Percentiles rank a stretch among this genome's conserved stretches.
These are phyloP conservation scores for Rhizomucor pusillus DNA, from an alignment of 371 early-diverging fungal species.

Conservation along the genomic window DNA sequence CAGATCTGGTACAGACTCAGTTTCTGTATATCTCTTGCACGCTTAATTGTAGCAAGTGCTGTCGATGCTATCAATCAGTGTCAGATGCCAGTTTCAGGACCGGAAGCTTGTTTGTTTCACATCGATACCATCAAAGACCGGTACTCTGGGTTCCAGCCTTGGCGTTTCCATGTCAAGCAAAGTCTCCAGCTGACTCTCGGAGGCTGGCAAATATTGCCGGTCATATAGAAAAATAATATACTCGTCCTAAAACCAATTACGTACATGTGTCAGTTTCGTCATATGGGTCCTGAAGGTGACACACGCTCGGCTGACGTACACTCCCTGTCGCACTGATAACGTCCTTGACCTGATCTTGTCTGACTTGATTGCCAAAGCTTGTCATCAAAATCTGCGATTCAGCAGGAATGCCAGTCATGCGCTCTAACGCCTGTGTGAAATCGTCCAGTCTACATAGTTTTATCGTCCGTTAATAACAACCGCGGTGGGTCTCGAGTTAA, in stretches of 20 bases:
- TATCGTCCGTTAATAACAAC: neutral
- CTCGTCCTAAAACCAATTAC: constrained; percentile 26
- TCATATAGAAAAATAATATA: constrained; percentile 47
- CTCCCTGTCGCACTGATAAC: constrained; percentile 49
- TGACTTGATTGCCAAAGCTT: constrained; percentile 54
- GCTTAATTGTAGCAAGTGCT: neutral
- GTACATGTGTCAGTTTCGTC: neutral
- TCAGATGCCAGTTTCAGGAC: neutral
- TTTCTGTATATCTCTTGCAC: neutral
- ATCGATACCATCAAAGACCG: constrained; percentile 27
- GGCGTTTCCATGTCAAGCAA: constrained; percentile 39
- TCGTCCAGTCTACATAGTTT: constrained; percentile 40
- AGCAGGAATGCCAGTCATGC: constrained; percentile 45
- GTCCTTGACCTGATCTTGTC: constrained; percentile 46
- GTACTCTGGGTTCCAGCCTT: constrained; percentile 28
- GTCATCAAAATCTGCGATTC: constrained; percentile 63
- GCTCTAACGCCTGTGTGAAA: constrained; percentile 47
- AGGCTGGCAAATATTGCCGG: constrained; percentile 33
- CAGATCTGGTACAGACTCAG: neutral
- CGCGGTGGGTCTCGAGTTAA: neutral
- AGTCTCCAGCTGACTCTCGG: constrained; percentile 24
- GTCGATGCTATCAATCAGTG: neutral
- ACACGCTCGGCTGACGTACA: constrained; percentile 24
- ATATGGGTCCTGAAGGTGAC: neutral
- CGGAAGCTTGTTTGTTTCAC: neutral